phyloP scores from a whole-genome alignment of 1,284 basidiomycete genomes.

The Heterobasidion occidentale region DNA sequence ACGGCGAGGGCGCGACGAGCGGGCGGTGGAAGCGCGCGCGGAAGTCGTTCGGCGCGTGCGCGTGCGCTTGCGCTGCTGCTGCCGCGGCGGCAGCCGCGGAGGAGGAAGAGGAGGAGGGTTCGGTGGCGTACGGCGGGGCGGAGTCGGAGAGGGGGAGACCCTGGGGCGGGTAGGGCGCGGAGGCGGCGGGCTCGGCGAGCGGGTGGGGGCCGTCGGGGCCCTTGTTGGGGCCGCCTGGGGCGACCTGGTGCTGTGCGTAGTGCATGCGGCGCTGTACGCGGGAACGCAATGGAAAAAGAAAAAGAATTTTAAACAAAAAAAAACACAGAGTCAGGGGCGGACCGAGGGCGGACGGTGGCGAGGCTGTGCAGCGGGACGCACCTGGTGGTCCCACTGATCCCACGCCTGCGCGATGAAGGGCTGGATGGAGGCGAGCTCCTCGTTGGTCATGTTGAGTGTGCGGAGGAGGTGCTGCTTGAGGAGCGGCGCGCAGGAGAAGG shows the following conservation, averaged over 20 bases:
- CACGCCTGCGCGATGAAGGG: slow-evolving; percentile 74
- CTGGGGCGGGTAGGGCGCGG: neutral
- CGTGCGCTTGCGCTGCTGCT: slow-evolving; percentile 15
- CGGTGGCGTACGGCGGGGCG: neutral
- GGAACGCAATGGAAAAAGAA: slow-evolving; percentile 1
- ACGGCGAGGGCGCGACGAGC: slow-evolving; percentile 58
- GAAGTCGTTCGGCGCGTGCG: slow-evolving; percentile 46
- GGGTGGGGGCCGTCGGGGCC: neutral
- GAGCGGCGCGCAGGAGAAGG: slow-evolving; percentile 62
- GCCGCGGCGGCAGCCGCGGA: neutral
- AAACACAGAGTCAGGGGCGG: slow-evolving; percentile 2
- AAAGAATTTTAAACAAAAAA: neutral
- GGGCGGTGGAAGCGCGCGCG: slow-evolving; percentile 64
- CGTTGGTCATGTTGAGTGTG: slow-evolving; percentile 62
- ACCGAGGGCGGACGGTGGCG: slow-evolving; percentile 5
- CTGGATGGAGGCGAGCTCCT: slow-evolving; percentile 70
- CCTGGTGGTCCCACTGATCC: slow-evolving; percentile 76
- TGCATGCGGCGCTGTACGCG: slow-evolving; percentile 49
- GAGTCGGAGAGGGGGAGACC: neutral
- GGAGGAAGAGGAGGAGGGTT: neutral
- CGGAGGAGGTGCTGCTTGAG: slow-evolving; percentile 68
- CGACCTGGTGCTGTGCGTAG: slow-evolving; percentile 27
- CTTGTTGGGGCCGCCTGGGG: neutral
- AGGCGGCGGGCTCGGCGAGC: neutral
- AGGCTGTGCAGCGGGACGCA: slow-evolving; percentile 23